Evolutionary conservation across 1,284 basidiomycete species (phyloP), one percentile per base, ranked within the genome.

Genomic region (Boletus sp.): DNA sequence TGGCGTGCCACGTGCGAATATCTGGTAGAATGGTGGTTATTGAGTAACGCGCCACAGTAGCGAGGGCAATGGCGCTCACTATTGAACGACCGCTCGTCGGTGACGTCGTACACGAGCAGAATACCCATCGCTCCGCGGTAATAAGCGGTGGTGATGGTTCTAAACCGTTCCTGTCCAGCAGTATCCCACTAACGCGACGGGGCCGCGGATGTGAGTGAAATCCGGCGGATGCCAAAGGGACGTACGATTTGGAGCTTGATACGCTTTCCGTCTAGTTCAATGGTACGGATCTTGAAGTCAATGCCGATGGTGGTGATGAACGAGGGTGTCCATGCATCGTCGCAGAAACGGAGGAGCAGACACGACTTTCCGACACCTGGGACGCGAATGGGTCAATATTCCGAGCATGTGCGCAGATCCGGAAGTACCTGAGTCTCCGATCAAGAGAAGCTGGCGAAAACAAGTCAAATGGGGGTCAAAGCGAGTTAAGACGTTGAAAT

Each of bases 71-170:
- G 16, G 30, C 16, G 78, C 95, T 69, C 69, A 98, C 97, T 98
- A 76, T 95, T 93, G 81, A 99, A 99, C 30, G 94, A 97, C 71
- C 93, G 90, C 78, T 98, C 95, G 77, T 99, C 97, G 33, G 97
- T 99, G 46, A 99, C 95, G 75, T 99, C 97, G 78, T 98, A 99
- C 8, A 99, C 97, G 61, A 99, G 85, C 59, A 99, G 82, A 72
- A 99, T 99, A 58, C 97, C 97, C 97, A 99, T 99, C 21, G 97
- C 97, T 50, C 97, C 97, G 69, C 97, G 91, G 83, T 99, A 99
- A 80, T 99, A 99, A n/a, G 97, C 96, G 13, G 97, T 98, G 48
- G 97, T 99, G 78, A 99, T 99, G 49, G 97, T 99, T 72, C 97
- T 86, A 84, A 99, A 99, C 43, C 97, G 91, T 81, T 99, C 97